Evolutionary conservation across 352 stramenopile genomes (phyloP).

Genomic region (Globisporangium abappressorium): DNA sequence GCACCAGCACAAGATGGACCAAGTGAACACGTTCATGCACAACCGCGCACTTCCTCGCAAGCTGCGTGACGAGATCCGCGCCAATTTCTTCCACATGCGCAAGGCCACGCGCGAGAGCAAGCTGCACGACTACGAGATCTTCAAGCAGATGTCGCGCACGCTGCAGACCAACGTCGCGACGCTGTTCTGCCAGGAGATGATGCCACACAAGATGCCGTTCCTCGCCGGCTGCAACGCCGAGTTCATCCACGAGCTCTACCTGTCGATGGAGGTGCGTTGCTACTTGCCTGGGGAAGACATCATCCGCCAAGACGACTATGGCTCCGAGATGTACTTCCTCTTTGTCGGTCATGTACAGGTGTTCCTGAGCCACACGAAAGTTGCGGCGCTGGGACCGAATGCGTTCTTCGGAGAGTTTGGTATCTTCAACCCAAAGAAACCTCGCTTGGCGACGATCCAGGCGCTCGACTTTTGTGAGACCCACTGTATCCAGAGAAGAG

Average conservation of each 20-base stretch:
- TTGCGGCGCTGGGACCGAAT: conserved; percentile 64
- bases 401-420: conserved; percentile 82
- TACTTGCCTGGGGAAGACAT: conserved; percentile 79
- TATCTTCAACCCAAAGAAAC: conserved; percentile 67
- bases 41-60: conserved; percentile 49
- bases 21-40: conserved; percentile 79
- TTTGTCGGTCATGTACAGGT: conserved; percentile 76
- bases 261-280: conserved; percentile 68
- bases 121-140: conserved; percentile 52
- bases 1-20: conserved; percentile 73
- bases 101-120: conserved; percentile 77
- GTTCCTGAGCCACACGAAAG: conserved; percentile 54
- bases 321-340: conserved; percentile 82
- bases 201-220: conserved; percentile 65
- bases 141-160: conserved; percentile 70
- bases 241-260: conserved; percentile 79
- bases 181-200: conserved; percentile 70
- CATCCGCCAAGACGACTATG: conserved; percentile 74
- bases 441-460: conserved; percentile 70
- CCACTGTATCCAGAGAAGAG: conserved; percentile 50
- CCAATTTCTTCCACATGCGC: conserved; percentile 75
- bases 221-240: conserved; percentile 68
- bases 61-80: conserved; percentile 72
- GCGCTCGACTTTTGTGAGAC: conserved; percentile 80
- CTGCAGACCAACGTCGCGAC: conserved; percentile 71